Conservation (phyloP, 805 yeast genomes). For the Lachancea dasiensis region DNA sequence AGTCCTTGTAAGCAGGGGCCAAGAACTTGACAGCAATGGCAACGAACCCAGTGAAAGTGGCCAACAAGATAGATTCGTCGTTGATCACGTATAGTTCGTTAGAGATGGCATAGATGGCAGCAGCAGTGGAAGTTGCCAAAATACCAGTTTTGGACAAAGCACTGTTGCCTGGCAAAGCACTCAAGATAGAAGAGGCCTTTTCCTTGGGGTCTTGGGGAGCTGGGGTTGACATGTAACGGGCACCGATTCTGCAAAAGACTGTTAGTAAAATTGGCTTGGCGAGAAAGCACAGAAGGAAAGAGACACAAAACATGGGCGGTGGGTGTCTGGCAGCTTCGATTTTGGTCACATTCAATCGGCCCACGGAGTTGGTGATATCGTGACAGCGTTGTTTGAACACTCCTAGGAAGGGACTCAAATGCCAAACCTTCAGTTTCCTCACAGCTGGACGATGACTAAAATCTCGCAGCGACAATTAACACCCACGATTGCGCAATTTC, state of each 20-base stretch:
- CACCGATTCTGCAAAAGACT: conserved; percentile 40
- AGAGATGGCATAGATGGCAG: conserved; percentile 88
- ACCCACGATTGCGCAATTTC: no score
- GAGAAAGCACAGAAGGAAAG: no score
- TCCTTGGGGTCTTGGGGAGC: conserved; percentile 68
- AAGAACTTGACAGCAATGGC: conserved; percentile 75
- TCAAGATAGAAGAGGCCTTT: conserved; percentile 84
- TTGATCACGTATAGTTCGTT: conserved; percentile 89
- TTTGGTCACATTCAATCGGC: no score
- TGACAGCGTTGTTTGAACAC: no score
- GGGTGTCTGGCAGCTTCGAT: no score
- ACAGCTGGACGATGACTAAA: no score
- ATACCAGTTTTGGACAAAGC: conserved; percentile 88
- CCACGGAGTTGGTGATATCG: no score
- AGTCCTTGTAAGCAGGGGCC: conserved; percentile 91
- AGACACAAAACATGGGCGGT: no score
- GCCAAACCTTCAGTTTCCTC: no score
- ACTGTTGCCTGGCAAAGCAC: conserved; percentile 89
- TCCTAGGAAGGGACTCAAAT: no score
- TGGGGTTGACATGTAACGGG: conserved; percentile 54
- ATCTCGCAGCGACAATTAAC: no score
- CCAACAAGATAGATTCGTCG: conserved; percentile 85
- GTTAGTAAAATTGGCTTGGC: conserved; percentile 4
- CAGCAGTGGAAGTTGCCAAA: conserved; percentile 92
- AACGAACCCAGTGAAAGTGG: conserved; percentile 72